Conservation (phyloP, 306 rosid species). For the Hippophae tibetana region DNA sequence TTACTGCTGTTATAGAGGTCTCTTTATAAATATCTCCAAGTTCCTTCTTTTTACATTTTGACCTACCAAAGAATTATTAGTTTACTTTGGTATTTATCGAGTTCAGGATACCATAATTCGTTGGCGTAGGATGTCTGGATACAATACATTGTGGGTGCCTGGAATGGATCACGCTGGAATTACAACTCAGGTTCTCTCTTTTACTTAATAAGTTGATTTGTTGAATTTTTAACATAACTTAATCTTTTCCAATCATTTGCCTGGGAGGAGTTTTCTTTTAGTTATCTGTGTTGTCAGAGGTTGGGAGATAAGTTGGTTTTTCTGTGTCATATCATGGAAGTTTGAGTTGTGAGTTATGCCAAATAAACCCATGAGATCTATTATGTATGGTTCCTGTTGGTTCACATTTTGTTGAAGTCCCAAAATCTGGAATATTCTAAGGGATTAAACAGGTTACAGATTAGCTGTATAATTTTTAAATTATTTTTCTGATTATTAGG, state of each 20-base stretch:
- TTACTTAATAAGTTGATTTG: constrained; percentile 2
- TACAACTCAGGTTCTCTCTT: constrained; percentile 78
- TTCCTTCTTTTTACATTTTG: constrained; percentile 7
- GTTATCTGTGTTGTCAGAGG: neutral
- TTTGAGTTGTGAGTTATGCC: too few species aligned
- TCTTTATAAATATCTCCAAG: constrained; percentile 4
- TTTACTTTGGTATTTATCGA: constrained; percentile 15
- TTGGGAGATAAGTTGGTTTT: neutral
- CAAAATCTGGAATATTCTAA: too few species aligned
- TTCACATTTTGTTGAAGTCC: too few species aligned
- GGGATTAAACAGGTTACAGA: too few species aligned
- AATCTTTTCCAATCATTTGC: neutral
- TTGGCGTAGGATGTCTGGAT: constrained; percentile 92
- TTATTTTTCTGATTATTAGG: too few species aligned
- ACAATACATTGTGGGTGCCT: constrained; percentile 93
- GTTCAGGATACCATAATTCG: constrained; percentile 89
- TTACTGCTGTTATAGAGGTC: constrained; percentile 90
- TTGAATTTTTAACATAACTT: neutral
- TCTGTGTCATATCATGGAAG: neutral
- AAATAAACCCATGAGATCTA: too few species aligned
- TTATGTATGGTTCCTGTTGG: too few species aligned
- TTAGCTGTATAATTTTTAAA: too few species aligned
- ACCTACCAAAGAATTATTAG: constrained; percentile 1
- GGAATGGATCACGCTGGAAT: constrained; percentile 97
- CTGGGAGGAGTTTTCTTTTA: neutral